A percentile compares a stretch with the other conserved stretches of the same genome.
Conservation (phyloP, 2,329 filamentous ascomycete genomes). For the Xylariaceae sp. region DNA sequence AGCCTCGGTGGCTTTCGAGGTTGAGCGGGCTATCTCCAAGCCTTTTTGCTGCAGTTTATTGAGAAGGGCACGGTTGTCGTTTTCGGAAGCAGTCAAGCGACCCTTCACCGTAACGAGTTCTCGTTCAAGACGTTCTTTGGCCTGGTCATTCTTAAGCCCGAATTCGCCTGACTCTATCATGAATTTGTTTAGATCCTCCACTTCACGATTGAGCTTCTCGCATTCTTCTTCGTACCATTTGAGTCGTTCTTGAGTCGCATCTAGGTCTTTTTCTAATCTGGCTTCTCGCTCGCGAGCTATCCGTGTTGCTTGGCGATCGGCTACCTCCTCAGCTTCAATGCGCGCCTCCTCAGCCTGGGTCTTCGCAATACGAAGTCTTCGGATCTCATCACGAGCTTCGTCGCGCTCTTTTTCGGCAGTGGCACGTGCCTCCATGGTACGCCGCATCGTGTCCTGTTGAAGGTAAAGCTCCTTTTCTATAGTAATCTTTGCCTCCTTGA, state of each 20-base stretch:
- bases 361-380: slow-evolving; percentile 75
- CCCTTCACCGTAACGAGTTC: slow-evolving; percentile 90
- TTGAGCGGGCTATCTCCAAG: slow-evolving; percentile 87
- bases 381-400: slow-evolving; percentile 80
- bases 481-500: slow-evolving; percentile 92
- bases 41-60: slow-evolving; percentile 98
- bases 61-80: slow-evolving; percentile 89
- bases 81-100: slow-evolving; percentile 83
- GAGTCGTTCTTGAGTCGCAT: slow-evolving; percentile 69
- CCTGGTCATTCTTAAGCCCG: slow-evolving; percentile 83
- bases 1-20: slow-evolving; percentile 76
- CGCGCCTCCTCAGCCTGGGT: slow-evolving; percentile 80
- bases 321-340: slow-evolving; percentile 71
- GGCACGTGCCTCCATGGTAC: slow-evolving; percentile 74
- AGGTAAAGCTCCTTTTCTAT: slow-evolving; percentile 98
- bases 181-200: slow-evolving; percentile 79
- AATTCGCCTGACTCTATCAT: slow-evolving; percentile 88
- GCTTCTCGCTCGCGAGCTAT: slow-evolving; percentile 76
- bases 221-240: slow-evolving; percentile 77
- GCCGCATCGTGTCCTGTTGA: slow-evolving; percentile 84
- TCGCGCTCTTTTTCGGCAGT: slow-evolving; percentile 83
- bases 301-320: slow-evolving; percentile 71
- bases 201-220: slow-evolving; percentile 66
- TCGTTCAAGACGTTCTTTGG: slow-evolving; percentile 86
- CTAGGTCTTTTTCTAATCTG: slow-evolving; percentile 71